Percentiles rank a stretch among this genome's conserved stretches.
phyloP scores from a whole-genome alignment of 257 asterid species.

The Solanum lycopersicoides region DNA sequence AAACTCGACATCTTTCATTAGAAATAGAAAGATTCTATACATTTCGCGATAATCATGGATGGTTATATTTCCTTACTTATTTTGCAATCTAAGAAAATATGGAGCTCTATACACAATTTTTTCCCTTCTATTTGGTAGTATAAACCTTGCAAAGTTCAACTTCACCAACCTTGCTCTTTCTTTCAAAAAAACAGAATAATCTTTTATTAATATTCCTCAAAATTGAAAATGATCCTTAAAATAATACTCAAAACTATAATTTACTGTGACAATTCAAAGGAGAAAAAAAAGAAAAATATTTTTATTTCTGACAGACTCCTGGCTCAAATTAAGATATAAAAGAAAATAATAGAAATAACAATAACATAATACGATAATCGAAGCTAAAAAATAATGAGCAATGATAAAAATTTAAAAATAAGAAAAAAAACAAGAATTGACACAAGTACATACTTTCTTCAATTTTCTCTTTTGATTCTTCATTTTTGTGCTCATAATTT shows the following conservation, averaged over 20 bases:
- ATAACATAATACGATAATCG: neutral
- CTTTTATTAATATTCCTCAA: neutral
- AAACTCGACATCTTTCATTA: neutral
- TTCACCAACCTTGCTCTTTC: neutral
- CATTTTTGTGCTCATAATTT: neutral
- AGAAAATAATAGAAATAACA: too few species aligned
- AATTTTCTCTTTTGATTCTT: neutral
- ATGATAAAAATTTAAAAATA: neutral
- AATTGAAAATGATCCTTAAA: neutral
- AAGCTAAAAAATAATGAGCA: neutral
- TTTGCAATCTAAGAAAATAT: neutral
- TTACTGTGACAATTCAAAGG: too few species aligned
- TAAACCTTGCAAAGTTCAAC: too few species aligned
- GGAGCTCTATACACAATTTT: neutral
- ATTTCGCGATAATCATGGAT: too few species aligned
- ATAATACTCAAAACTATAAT: neutral
- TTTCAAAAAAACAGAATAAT: neutral
- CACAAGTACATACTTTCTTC: constrained; percentile 7
- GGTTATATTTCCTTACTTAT: neutral
- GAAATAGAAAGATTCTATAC: too few species aligned
- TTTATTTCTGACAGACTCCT: too few species aligned
- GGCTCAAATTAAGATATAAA: too few species aligned
- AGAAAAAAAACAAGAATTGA: too few species aligned
- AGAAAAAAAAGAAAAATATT: too few species aligned
- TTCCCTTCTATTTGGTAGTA: too few species aligned